phyloP scores from a whole-genome alignment of 192 early-diverging fungal species.

The Chytriomyces confervae region DNA sequence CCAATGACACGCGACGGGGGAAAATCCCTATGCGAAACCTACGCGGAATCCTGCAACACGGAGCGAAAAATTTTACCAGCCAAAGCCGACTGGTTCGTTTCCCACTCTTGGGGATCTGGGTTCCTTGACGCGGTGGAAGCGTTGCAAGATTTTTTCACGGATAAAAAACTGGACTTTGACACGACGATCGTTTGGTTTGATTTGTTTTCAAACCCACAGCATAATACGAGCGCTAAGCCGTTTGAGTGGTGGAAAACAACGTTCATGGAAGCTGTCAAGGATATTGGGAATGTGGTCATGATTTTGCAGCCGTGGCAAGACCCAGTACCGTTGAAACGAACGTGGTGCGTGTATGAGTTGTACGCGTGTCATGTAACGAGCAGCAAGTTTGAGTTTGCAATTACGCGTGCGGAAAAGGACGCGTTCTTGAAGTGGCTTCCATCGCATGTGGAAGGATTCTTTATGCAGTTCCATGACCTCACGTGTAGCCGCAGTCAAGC shows the following conservation, averaged over 20 bases:
- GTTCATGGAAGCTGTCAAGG: conserved; percentile 41
- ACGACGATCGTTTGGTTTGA: conserved; percentile 40
- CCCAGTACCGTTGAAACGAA: conserved; percentile 35
- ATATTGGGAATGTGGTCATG: conserved; percentile 36
- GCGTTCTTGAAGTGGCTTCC: conserved; percentile 1
- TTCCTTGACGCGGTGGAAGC: conserved; percentile 41
- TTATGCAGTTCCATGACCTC: not conserved
- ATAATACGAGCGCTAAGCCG: conserved; percentile 12
- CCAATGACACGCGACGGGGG: not conserved
- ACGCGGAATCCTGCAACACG: not conserved
- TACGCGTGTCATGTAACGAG: conserved; percentile 23
- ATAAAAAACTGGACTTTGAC: not conserved
- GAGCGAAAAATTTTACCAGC: not conserved
- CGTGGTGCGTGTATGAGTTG: conserved; percentile 46
- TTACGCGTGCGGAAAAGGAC: conserved; percentile 1
- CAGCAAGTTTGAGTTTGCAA: conserved; percentile 26
- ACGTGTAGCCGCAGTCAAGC: not conserved
- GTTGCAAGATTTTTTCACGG: conserved; percentile 33
- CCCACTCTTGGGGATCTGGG: conserved; percentile 34
- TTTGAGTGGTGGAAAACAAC: conserved; percentile 42
- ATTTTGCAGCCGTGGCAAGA: conserved; percentile 41
- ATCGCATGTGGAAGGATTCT: not conserved
- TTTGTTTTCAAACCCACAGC: conserved; percentile 43
- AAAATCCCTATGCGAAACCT: not conserved
- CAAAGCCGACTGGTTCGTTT: conserved; percentile 26